Evolutionary conservation across 2,329 filamentous ascomycete species (phyloP).

Genomic region (Colletotrichum sp.): DNA sequence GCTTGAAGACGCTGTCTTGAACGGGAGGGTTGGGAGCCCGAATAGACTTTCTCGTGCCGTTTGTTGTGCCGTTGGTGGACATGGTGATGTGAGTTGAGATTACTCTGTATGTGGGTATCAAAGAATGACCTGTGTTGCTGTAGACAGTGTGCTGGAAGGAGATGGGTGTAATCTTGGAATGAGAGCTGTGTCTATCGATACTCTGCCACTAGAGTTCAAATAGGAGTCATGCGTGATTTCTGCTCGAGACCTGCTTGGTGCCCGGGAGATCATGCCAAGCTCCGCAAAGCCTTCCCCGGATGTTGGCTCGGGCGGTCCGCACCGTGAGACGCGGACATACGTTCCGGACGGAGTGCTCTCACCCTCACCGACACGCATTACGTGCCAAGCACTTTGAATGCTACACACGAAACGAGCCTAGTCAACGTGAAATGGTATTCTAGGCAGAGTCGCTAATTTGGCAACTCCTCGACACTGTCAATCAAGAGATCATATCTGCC

Average conservation of each 20-base stretch:
- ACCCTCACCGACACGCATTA: neutral
- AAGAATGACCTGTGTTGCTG: neutral
- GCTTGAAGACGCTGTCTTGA: constrained; percentile 11
- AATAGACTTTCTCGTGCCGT: neutral
- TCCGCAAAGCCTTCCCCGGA: neutral
- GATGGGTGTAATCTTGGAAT: neutral
- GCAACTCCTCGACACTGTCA: constrained; percentile 27
- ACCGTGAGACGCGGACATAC: no score
- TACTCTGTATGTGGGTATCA: neutral
- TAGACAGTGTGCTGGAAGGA: neutral
- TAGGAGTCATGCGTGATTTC: neutral
- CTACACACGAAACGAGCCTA: no score
- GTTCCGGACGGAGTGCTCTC: neutral
- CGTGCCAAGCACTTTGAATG: neutral
- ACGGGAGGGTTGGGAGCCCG: neutral
- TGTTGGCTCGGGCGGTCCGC: neutral
- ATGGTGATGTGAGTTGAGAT: neutral
- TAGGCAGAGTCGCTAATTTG: neutral
- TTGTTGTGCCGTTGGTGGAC: neutral
- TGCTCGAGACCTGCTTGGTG: neutral
- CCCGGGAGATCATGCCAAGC: neutral
- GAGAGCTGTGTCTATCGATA: neutral
- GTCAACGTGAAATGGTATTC: neutral
- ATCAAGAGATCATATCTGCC: constrained; percentile 30
- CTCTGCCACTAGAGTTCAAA: neutral